Evolutionary conservation across 139 green algal genomes (phyloP).

Genomic region (Closterium sp.): DNA sequence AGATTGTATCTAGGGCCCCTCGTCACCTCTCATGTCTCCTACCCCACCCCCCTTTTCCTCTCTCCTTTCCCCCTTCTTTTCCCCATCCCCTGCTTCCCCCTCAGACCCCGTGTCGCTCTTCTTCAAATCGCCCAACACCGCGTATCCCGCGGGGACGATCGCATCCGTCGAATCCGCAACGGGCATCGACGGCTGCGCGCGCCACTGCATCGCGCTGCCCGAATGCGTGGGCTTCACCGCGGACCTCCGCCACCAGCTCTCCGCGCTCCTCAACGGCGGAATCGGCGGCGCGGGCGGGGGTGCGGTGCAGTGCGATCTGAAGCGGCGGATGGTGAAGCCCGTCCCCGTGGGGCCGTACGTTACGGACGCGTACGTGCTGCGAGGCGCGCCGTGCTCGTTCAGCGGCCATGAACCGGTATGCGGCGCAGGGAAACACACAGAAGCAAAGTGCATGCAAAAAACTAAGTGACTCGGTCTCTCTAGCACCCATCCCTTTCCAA

Average conservation of each 20-base stretch:
- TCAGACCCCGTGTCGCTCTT: neutral
- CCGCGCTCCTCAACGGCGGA: neutral
- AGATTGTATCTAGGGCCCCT: too few relatives aligned
- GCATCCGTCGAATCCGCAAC: neutral
- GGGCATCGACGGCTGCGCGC: neutral
- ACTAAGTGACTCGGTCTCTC: too few relatives aligned
- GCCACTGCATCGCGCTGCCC: neutral
- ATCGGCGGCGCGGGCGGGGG: neutral
- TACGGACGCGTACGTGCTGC: neutral
- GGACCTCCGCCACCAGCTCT: neutral
- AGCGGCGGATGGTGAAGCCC: neutral
- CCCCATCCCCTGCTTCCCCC: neutral
- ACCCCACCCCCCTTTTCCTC: neutral
- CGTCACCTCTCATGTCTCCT: neutral
- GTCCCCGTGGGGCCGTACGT: neutral
- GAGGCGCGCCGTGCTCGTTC: neutral
- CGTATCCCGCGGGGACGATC: neutral
- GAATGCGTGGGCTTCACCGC: neutral
- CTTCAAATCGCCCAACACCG: constrained; percentile 1
- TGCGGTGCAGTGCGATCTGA: neutral
- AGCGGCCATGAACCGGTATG: neutral
- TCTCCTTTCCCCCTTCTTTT: neutral
- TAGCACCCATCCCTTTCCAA: too few relatives aligned
- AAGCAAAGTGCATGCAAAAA: too few relatives aligned
- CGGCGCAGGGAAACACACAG: neutral